phyloP scores from a whole-genome alignment of 768 basidiomycete species.

The Agaricus subrufescens region DNA sequence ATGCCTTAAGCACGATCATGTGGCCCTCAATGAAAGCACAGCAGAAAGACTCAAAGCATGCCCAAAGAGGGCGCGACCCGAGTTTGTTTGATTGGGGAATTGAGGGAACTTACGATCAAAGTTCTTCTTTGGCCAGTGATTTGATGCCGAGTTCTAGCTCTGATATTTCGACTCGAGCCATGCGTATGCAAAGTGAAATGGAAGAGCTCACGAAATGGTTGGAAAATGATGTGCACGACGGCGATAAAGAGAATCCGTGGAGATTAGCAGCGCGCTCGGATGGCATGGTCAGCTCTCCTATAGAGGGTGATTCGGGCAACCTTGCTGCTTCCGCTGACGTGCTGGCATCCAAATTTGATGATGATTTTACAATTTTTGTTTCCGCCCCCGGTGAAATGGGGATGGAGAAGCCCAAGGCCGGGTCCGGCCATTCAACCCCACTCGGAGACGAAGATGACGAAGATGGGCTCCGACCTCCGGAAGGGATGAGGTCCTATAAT shows the following conservation, averaged over 20 bases:
- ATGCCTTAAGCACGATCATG: conserved; percentile 83
- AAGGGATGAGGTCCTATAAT: conserved; percentile 30
- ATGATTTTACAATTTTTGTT: conserved; percentile 76
- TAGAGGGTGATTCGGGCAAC: conserved; percentile 8
- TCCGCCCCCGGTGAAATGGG: conserved; percentile 42
- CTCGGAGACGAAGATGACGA: conserved; percentile 7
- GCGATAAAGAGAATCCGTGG: conserved; percentile 35
- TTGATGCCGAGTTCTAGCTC: conserved; percentile 10
- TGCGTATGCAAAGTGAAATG: conserved; percentile 45
- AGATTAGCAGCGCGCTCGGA: conserved; percentile 27
- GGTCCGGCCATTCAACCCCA: conserved; percentile 6
- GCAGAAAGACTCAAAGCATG: conserved; percentile 16
- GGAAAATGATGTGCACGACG: conserved; percentile 40
- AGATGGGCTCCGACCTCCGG: conserved; percentile 9
- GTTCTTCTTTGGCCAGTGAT: conserved; percentile 3
- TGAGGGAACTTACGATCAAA: conserved; percentile 20
- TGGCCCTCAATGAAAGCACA: conserved; percentile 73
- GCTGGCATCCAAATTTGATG: conserved; percentile 45
- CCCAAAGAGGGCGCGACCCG: conserved; percentile 20
- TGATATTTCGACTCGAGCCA: conserved; percentile 20
- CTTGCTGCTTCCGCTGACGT: neutral
- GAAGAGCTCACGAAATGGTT: conserved; percentile 61
- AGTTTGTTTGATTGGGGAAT: conserved; percentile 37
- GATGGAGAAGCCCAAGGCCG: conserved; percentile 5
- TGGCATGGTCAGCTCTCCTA: conserved; percentile 21